Base-by-base conservation (phyloP, 345 rosid genomes). In the Citrus sp. region DNA sequence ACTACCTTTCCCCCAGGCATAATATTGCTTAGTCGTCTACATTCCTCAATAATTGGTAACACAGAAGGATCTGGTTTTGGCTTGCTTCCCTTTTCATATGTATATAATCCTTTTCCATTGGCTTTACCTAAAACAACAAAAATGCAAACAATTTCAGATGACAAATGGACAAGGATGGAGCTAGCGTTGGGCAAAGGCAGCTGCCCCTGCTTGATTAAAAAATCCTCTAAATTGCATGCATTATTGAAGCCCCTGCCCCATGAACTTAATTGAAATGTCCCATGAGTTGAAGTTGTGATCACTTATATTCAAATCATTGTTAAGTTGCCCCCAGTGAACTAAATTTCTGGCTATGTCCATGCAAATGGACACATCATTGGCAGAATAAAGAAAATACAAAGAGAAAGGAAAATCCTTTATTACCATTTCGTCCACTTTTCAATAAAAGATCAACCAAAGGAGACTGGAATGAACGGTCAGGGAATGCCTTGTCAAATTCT, bases 1-100 rank as follows among this genome's bases (percentile, higher is more conserved):
- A 34, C 64, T 83, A 96, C 99, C 98, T 92, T 96, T 83, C 97
- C 97, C 76, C 90, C 85, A 9, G 99, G 97, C 94, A 92, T 96
- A 35, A 91, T 82, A 79, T 96, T 96, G 75, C 92, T 79, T 49
- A 86, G 81, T 79, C 84, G 85, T 81, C 93, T 89, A 24, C 88
- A 87, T 85, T 94, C 97, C 84, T 94, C 90, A 80, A 96, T 83
- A 74, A 92, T 71, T 27, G 94, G 89, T 77, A 85, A 78, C 49
- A 94, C 94, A 30, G 94, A 88, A 80, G 87, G 86, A 84, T 96
- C 99, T 19, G 98, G 99, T 78, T 81, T 91, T 77, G 97, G 99
- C 77, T 83, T 89, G 85, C 86, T 87, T 81, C 97, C 97, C 79
- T 92, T 96, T 75, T 87, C 95, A 78, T 92, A 90, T 7, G 88